Evolutionary conservation across 2,329 filamentous ascomycete species (phyloP), one percentile per base, ranked within the genome.

Genomic region (Colletotrichum musicola): DNA sequence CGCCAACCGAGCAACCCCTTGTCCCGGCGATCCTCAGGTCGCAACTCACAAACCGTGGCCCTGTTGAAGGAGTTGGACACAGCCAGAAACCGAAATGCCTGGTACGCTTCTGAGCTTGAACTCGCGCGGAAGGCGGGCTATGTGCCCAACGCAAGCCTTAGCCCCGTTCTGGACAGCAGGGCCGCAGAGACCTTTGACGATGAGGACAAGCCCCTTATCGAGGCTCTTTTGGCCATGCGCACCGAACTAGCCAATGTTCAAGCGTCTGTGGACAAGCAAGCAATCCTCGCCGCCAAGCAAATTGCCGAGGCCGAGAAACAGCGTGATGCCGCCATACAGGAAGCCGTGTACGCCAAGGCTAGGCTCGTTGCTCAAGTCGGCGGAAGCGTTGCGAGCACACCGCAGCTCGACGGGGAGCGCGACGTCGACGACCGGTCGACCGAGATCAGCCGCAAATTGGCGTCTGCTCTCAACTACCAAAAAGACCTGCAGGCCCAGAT

Each of bases 221-320:
- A 99, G 79, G 96, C 96, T 6, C 88, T 99, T 56, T 83, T 99
- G 64, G 91, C 92, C 20, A 98, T 99, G 94, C 91, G 94, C 68
- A 88, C 91, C 6, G 96, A 99, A 76, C 85, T 99, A 13, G 89
- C 92, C 25, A 96, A 95, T 70, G 95, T 99, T 50, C 97, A 99
- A 78, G 89, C 85, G 14, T 93, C 94, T 0, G 93, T 99, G 57
- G 95, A 98, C 73, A 90, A 93, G 73, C 96, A 98, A 81, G 93
- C 94, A 13, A 85, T 93, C 7, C 83, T 93, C 64, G 95, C 96
- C 9, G 94, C 95, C 0, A 95, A 92, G 78, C 90, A 95, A 70
- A 95, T 99, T 70, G 95, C 95, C 1, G 95, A 98, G 77, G 92
- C 97, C 1, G 96, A 99, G 78, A 95, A 93, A 77, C 96, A 99